phyloP scores from a whole-genome alignment of 164 flowering plant species.

The Santalum album region DNA sequence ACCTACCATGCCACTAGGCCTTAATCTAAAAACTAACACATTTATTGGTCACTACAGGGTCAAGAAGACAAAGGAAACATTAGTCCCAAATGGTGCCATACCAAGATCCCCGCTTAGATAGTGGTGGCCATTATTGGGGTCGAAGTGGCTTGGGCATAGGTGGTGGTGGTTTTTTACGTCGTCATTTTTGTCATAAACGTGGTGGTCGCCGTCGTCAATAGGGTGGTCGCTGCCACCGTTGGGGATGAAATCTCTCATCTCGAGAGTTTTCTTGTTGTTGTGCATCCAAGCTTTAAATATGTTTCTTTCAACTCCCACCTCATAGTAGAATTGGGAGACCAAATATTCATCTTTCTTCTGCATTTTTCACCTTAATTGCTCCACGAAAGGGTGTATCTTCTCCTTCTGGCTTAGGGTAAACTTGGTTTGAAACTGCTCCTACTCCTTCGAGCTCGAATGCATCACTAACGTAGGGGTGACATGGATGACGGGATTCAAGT shows the following conservation, averaged over 20 bases:
- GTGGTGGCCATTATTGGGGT: not conserved
- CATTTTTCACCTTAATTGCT: constrained; percentile 67
- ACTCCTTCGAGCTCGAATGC: constrained; percentile 13
- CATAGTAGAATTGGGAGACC: constrained; percentile 53
- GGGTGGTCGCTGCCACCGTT: too few relatives aligned
- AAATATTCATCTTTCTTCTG: constrained; percentile 40
- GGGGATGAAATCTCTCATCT: too few relatives aligned
- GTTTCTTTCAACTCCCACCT: constrained; percentile 43
- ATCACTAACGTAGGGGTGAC: constrained; percentile 4
- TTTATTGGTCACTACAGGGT: not conserved
- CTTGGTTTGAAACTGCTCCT: constrained; percentile 63
- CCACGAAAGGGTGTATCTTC: constrained; percentile 61
- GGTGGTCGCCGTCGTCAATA: too few relatives aligned
- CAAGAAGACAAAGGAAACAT: not conserved
- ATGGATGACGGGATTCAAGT: not conserved
- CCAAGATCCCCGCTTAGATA: too few relatives aligned
- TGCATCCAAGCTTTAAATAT: constrained; percentile 91
- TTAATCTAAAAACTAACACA: not conserved
- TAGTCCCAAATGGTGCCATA: not conserved
- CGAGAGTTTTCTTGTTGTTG: constrained; percentile 51
- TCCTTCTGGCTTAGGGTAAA: constrained; percentile 72
- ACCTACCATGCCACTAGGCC: too few relatives aligned
- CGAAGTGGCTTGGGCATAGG: not conserved
- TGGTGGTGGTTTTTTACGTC: not conserved
- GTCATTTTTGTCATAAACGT: not conserved